Conservation (phyloP, 257 asterid genomes). For the Solanum lignicaule region DNA sequence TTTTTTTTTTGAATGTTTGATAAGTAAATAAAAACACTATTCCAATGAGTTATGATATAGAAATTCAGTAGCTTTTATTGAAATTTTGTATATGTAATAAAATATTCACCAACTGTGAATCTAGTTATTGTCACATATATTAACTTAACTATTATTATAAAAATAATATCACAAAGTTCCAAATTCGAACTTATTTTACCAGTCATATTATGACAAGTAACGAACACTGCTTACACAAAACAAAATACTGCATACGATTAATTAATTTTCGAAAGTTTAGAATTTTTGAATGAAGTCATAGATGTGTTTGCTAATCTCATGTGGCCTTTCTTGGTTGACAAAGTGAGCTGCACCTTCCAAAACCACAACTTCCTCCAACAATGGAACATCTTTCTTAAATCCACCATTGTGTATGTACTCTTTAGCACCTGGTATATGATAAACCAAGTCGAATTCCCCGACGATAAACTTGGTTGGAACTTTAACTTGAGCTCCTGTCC, state of each 20-base stretch:
- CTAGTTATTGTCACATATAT: not conserved
- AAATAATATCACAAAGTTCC: not conserved
- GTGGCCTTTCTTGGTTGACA: constrained; percentile 1
- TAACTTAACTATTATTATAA: not conserved
- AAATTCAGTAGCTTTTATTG: not conserved
- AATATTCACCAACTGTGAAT: not conserved
- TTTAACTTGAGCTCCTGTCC: constrained; percentile 15
- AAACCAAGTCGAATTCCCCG: constrained; percentile 11
- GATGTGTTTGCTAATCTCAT: constrained; percentile 2
- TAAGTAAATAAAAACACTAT: no score
- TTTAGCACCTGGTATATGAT: constrained; percentile 3
- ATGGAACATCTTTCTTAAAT: constrained; percentile 9
- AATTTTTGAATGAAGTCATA: constrained; percentile 1
- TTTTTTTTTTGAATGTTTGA: no score
- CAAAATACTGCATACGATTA: no score
- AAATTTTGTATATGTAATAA: not conserved
- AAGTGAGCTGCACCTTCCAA: constrained; percentile 9
- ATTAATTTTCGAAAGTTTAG: no score
- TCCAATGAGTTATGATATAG: not conserved
- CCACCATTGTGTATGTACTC: constrained; percentile 13
- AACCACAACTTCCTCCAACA: constrained; percentile 4
- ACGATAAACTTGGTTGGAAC: constrained; percentile 11
- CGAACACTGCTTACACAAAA: not conserved
- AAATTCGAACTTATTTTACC: not conserved
- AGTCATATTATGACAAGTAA: not conserved